Evolutionary conservation across 345 rosid genomes (phyloP).

Genomic region (Eucalyptus shirleyi): DNA sequence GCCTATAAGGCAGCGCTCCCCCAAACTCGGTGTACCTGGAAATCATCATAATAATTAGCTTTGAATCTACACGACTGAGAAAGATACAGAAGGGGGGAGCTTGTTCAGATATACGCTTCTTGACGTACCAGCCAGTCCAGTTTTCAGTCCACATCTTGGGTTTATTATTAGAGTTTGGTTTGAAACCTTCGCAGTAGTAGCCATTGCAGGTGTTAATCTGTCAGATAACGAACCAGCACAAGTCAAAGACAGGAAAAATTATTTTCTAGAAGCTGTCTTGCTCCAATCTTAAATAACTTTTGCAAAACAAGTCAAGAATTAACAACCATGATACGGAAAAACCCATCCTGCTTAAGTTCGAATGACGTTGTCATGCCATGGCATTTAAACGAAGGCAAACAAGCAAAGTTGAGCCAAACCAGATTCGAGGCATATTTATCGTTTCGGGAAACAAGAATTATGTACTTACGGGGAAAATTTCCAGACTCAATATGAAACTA

Average conservation of each 20-base stretch:
- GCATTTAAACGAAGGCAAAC: not conserved
- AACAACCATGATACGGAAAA: not conserved
- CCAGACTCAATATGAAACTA: not conserved
- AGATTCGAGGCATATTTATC: not conserved
- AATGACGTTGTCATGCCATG: not conserved
- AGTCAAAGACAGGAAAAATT: not conserved
- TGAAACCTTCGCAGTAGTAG: slow-evolving; percentile 63
- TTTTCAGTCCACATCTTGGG: slow-evolving; percentile 92
- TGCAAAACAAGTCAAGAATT: not conserved
- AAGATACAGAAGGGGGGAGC: not conserved
- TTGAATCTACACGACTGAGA: not conserved
- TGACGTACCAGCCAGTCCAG: slow-evolving; percentile 67
- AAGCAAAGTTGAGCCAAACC: not conserved
- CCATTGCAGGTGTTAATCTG: slow-evolving; percentile 87
- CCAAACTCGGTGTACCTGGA: slow-evolving; percentile 27
- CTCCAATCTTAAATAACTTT: not conserved
- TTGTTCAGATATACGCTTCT: not conserved
- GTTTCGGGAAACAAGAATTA: not conserved
- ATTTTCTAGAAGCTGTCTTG: not conserved
- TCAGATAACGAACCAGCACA: not conserved
- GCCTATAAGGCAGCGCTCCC: slow-evolving; percentile 29
- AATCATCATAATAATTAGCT: not conserved
- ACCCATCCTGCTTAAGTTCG: not conserved
- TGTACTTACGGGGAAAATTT: not conserved
- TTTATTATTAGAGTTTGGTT: slow-evolving; percentile 44